phyloP scores from a whole-genome alignment of 108 stramenopile species.

The Epipyxis sp. region DNA sequence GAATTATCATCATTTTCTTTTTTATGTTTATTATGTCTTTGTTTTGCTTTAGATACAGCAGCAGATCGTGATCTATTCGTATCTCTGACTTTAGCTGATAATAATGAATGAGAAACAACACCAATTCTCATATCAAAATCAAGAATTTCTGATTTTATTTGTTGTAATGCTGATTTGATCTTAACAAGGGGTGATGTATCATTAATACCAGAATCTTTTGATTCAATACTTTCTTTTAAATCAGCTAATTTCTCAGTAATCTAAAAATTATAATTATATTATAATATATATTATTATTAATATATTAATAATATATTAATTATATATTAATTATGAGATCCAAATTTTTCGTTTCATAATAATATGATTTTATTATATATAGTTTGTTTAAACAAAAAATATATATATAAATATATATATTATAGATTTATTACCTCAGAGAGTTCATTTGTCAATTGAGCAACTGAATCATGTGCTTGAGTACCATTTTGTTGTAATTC shows the following conservation, averaged over 20 bases:
- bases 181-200: slow-evolving; percentile 63
- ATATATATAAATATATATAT: no score
- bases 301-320: no score
- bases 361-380: no score
- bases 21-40: neutral
- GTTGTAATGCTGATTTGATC: slow-evolving; percentile 59
- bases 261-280: no score
- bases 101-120: slow-evolving; percentile 41
- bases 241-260: slow-evolving; percentile 63
- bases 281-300: no score
- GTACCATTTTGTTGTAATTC: slow-evolving; percentile 37
- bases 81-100: neutral
- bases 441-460: slow-evolving; percentile 50
- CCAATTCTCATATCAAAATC: slow-evolving; percentile 64
- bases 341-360: no score
- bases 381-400: no score
- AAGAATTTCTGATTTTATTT: slow-evolving; percentile 59
- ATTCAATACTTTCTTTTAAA: slow-evolving; percentile 55
- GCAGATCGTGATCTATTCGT: neutral
- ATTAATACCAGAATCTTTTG: slow-evolving; percentile 55
- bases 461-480: slow-evolving; percentile 34
- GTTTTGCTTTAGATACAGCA: neutral
- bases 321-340: no score
- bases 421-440: slow-evolving; percentile 40
- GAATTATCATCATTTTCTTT: neutral